A percentile compares a stretch with the other conserved stretches of the same genome.
Conservation (phyloP, 495 filamentous ascomycete genomes). For the Aspergillus ostianus region DNA sequence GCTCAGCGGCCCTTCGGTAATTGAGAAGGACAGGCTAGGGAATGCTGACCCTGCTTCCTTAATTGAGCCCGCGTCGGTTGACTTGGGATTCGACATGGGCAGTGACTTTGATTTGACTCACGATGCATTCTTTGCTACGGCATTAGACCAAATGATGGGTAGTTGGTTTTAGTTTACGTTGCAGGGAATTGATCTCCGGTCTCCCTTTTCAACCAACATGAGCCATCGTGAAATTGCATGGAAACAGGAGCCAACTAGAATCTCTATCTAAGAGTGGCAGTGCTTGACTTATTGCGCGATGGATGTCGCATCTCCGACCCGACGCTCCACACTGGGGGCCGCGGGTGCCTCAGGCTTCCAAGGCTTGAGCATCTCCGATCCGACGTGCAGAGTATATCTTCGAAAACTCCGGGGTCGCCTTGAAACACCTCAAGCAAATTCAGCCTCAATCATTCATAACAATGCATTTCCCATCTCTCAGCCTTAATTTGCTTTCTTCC, state of each 20-base stretch:
- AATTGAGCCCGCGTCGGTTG: not conserved
- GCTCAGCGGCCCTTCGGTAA: not conserved
- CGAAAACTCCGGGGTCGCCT: not conserved
- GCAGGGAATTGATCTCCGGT: not conserved
- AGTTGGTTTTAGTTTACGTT: not conserved
- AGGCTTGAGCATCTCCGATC: not conserved
- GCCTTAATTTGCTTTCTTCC: not conserved
- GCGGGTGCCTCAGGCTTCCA: not conserved
- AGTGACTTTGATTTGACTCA: not conserved
- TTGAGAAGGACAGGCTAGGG: no score
- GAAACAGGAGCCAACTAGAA: not conserved
- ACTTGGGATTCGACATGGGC: not conserved
- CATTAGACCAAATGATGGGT: slow-evolving; percentile 1
- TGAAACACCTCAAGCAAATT: not conserved
- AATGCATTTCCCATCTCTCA: not conserved
- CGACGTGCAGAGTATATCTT: not conserved
- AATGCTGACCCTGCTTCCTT: not conserved
- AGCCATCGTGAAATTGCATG: not conserved
- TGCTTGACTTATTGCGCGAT: not conserved
- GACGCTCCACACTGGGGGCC: not conserved
- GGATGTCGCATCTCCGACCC: not conserved
- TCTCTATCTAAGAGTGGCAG: not conserved
- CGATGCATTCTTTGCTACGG: not conserved
- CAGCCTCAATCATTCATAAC: not conserved
- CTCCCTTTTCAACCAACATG: not conserved